Evolutionary conservation across 2,329 filamentous ascomycete genomes (phyloP).

Genomic region (Sporothrix brunneoviolacea): DNA sequence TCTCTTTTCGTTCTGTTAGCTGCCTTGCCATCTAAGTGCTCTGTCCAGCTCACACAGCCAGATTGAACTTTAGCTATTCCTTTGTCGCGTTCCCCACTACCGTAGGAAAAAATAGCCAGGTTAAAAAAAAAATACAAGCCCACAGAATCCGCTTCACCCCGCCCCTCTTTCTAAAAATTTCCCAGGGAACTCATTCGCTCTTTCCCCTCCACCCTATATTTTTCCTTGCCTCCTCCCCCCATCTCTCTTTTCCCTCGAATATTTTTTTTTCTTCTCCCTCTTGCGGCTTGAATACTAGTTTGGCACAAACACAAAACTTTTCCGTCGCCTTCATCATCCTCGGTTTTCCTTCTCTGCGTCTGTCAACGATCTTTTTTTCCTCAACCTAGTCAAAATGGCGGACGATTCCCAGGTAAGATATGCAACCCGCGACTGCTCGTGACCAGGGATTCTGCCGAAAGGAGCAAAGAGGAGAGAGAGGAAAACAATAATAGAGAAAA

Average conservation of each 20-base stretch:
- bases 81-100: slow-evolving; percentile 11
- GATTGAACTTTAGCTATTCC: no score
- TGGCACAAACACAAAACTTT: slow-evolving; percentile 16
- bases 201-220: slow-evolving; percentile 19
- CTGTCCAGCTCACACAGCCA: no score
- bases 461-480: slow-evolving; percentile 17
- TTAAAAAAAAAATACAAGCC: slow-evolving; percentile 7
- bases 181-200: slow-evolving; percentile 15
- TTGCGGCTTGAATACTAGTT: slow-evolving; percentile 11
- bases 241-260: slow-evolving; percentile 12
- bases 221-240: slow-evolving; percentile 20
- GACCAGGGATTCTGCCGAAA: slow-evolving; percentile 21
- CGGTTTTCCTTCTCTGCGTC: slow-evolving; percentile 18
- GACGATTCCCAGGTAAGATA: slow-evolving; percentile 47
- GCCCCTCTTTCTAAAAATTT: slow-evolving; percentile 16
- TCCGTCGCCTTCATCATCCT: slow-evolving; percentile 24
- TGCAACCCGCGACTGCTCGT: slow-evolving; percentile 7
- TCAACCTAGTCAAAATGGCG: slow-evolving; percentile 49
- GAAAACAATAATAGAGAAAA: slow-evolving; percentile 32
- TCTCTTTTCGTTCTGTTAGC: no score
- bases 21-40: no score
- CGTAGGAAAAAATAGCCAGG: slow-evolving; percentile 4
- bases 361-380: slow-evolving; percentile 21
- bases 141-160: slow-evolving; percentile 9
- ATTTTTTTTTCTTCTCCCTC: slow-evolving; percentile 18